These are phyloP conservation scores for Geranium incanum DNA, from an alignment of 441 rosid genomes.

Conservation along the genomic window DNA sequence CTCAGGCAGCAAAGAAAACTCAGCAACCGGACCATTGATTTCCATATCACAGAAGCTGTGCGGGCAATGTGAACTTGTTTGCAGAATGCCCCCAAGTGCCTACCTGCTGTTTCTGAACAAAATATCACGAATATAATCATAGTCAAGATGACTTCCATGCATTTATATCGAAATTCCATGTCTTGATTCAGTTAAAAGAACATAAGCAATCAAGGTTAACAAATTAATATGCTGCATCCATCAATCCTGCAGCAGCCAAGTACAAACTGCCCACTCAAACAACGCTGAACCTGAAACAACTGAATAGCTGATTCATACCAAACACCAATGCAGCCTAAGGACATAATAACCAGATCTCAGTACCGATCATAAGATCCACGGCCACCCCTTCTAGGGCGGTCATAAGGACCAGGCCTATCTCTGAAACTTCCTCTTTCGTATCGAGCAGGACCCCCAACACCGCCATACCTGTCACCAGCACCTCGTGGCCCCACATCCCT, in stretches of 20 bases:
- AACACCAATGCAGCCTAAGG: neutral
- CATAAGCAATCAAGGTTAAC: neutral
- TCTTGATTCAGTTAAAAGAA: neutral
- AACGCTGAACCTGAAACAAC: neutral
- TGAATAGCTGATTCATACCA: neutral
- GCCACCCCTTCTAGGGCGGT: conserved; percentile 68
- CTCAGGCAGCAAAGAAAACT: neutral
- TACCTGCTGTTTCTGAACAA: too few species aligned
- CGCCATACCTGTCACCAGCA: conserved; percentile 50
- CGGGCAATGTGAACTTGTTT: neutral
- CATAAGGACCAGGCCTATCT: conserved; percentile 65
- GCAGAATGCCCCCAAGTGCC: too few species aligned
- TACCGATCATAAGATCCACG: conserved; percentile 60
- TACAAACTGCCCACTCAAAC: neutral
- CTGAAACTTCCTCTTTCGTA: conserved; percentile 64
- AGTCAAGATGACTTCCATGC: neutral
- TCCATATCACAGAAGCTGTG: neutral
- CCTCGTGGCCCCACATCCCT: conserved; percentile 50
- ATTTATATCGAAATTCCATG: neutral
- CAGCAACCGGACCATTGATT: neutral
- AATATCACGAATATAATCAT: too few species aligned
- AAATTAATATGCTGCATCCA: neutral
- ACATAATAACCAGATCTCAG: conserved; percentile 20
- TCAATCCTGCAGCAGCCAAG: neutral
- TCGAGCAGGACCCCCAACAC: conserved; percentile 47